A percentile compares a stretch with the other conserved stretches of the same genome.
These are phyloP conservation scores for Xylariaceae sp. DNA, from an alignment of 2,329 filamentous ascomycete species.

Conservation along the genomic window DNA sequence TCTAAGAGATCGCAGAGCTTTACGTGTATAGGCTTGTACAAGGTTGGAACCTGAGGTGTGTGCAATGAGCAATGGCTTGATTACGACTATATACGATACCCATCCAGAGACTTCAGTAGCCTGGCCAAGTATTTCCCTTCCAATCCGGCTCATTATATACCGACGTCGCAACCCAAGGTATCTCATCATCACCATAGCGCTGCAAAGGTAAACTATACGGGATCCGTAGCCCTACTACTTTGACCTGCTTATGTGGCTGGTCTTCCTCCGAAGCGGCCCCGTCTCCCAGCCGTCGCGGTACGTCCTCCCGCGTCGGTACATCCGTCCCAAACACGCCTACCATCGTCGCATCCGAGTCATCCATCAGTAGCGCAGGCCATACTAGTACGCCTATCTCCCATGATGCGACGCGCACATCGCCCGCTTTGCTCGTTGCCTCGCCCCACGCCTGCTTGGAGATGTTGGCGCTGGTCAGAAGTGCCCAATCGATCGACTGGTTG, in stretches of 20 bases:
- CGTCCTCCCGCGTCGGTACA: slow-evolving; percentile 22
- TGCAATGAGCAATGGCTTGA: too few relatives aligned
- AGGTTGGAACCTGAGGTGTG: too few relatives aligned
- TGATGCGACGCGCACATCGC: slow-evolving; percentile 67
- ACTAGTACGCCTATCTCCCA: slow-evolving; percentile 82
- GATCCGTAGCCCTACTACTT: slow-evolving; percentile 65
- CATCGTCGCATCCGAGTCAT: slow-evolving; percentile 50
- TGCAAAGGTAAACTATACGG: slow-evolving; percentile 78
- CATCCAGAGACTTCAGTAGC: slow-evolving; percentile 3
- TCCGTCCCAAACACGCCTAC: slow-evolving; percentile 64
- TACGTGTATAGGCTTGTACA: too few relatives aligned
- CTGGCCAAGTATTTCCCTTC: slow-evolving; percentile 40
- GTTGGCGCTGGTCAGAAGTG: slow-evolving; percentile 85
- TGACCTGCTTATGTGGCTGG: not conserved
- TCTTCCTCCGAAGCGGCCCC: not conserved
- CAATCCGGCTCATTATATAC: slow-evolving; percentile 59
- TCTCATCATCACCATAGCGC: slow-evolving; percentile 57
- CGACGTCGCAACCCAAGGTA: slow-evolving; percentile 72
- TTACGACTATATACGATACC: too few relatives aligned
- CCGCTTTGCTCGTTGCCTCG: slow-evolving; percentile 49
- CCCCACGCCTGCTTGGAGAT: slow-evolving; percentile 89
- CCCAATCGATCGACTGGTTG: slow-evolving; percentile 68
- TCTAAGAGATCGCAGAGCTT: too few relatives aligned
- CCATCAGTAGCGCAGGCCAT: slow-evolving; percentile 62
- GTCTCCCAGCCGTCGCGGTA: too few relatives aligned